A percentile compares a stretch with the other conserved stretches of the same genome.
phyloP scores from a whole-genome alignment of 2,329 filamentous ascomycete genomes.

The Aspergillus pseudotamarii region DNA sequence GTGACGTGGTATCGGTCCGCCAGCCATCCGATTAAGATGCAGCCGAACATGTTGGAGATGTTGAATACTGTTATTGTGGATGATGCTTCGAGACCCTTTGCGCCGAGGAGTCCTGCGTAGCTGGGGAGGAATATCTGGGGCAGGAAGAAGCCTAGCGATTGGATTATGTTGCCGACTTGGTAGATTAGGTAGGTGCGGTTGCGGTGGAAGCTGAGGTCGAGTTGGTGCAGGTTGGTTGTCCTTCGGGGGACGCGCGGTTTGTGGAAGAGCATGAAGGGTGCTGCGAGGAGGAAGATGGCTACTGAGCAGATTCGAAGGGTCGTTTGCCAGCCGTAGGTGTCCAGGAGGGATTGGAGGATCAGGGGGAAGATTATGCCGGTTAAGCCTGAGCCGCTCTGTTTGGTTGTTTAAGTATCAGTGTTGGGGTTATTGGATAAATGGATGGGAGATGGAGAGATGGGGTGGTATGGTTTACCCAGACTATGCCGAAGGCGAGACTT shows the following conservation, averaged over 20 bases:
- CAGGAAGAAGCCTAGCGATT: conserved; percentile 42
- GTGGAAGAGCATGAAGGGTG: conserved; percentile 39
- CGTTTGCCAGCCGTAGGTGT: conserved; percentile 46
- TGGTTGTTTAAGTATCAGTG: conserved; percentile 8
- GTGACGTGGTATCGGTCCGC: conserved; percentile 45
- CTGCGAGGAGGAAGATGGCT: conserved; percentile 25
- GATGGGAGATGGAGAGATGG: no score
- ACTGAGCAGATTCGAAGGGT: conserved; percentile 49
- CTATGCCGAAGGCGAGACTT: conserved; percentile 49
- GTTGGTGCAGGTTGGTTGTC: conserved; percentile 37
- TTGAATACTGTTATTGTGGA: conserved; percentile 37
- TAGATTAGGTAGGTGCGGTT: conserved; percentile 48
- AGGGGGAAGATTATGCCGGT: conserved; percentile 52
- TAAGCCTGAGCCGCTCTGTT: conserved; percentile 37
- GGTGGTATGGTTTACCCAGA: conserved; percentile 37
- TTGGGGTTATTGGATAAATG: not conserved
- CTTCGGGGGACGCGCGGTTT: conserved; percentile 44
- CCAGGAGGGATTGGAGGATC: conserved; percentile 47
- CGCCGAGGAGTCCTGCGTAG: conserved; percentile 35
- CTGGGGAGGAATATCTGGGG: conserved; percentile 43
- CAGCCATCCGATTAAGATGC: conserved; percentile 38
- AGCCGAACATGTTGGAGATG: conserved; percentile 35
- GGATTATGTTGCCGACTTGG: conserved; percentile 46
- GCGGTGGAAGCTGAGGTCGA: conserved; percentile 42
- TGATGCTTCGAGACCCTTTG: conserved; percentile 27